Evolutionary conservation across 1,284 basidiomycete species (phyloP).

Genomic region (Trichosporon inkin): DNA sequence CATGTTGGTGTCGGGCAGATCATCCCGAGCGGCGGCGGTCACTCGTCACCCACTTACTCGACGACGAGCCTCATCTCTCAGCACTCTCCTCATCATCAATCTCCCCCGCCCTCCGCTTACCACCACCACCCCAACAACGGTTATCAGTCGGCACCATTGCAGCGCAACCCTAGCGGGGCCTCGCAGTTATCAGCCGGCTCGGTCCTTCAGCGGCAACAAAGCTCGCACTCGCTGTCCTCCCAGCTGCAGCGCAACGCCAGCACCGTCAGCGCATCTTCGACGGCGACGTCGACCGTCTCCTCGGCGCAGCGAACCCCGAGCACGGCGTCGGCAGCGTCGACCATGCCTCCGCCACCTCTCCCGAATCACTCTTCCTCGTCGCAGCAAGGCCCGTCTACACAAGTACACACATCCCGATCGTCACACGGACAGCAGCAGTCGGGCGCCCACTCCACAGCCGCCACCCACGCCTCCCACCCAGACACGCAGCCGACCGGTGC

Average conservation of each 20-base stretch:
- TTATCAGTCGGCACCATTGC: background rate
- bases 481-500: background rate
- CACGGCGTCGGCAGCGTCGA: background rate
- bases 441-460: background rate
- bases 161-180: constrained; percentile 4
- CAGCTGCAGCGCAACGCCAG: constrained; percentile 2
- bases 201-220: constrained; percentile 3
- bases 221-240: constrained; percentile 1
- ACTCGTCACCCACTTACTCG: constrained; percentile 4
- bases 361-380: background rate
- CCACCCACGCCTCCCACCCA: background rate
- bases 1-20: constrained; percentile 6
- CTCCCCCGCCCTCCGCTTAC: background rate
- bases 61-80: constrained; percentile 1
- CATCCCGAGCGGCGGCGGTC: constrained; percentile 2
- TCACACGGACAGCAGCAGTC: constrained; percentile 4
- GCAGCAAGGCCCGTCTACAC: background rate
- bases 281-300: background rate
- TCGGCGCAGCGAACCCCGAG: constrained; percentile 4
- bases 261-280: background rate
- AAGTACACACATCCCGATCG: background rate
- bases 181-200: constrained; percentile 6
- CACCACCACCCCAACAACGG: background rate
- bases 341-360: constrained; percentile 2
- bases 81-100: background rate